Evolutionary conservation across 768 basidiomycete genomes (phyloP).

Genomic region (Tricholomella constricta): DNA sequence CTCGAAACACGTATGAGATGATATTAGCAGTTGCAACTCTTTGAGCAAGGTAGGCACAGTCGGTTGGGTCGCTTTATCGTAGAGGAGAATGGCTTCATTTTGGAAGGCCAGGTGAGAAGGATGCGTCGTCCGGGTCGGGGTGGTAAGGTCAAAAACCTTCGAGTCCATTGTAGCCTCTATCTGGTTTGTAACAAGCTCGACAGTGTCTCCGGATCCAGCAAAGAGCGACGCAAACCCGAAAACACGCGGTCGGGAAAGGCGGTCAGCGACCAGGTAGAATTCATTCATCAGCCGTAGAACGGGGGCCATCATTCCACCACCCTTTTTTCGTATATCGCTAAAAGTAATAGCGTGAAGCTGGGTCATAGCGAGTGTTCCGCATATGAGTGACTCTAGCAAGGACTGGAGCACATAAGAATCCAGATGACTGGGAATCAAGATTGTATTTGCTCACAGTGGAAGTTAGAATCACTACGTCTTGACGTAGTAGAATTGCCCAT

Average conservation of each 20-base stretch:
- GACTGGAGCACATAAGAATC: conserved; percentile 28
- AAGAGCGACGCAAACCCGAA: conserved; percentile 38
- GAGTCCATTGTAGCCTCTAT: conserved; percentile 43
- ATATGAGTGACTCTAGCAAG: conserved; percentile 39
- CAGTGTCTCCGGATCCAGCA: conserved; percentile 25
- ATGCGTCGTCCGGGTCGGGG: conserved; percentile 31
- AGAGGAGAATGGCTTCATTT: conserved; percentile 55
- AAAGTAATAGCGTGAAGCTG: conserved; percentile 50
- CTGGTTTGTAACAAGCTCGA: conserved; percentile 36
- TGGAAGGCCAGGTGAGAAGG: conserved; percentile 43
- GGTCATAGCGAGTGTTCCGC: conserved; percentile 40
- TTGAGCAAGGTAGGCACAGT: conserved; percentile 46
- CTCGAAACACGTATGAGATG: conserved; percentile 36
- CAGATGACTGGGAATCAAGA: background rate
- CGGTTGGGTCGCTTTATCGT: conserved; percentile 39
- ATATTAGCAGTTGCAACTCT: conserved; percentile 48
- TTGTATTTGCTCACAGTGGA: conserved; percentile 34
- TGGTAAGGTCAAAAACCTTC: conserved; percentile 38
- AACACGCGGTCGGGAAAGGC: conserved; percentile 42
- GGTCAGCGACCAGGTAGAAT: conserved; percentile 41
- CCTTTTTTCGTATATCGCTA: conserved; percentile 34
- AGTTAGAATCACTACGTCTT: conserved; percentile 43
- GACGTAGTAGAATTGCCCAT: conserved; percentile 26
- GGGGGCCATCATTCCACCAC: conserved; percentile 36
- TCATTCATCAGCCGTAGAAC: conserved; percentile 47